These are phyloP conservation scores for Sporothrix dimorphospora DNA, from an alignment of 2,329 filamentous ascomycete species.

Conservation along the genomic window DNA sequence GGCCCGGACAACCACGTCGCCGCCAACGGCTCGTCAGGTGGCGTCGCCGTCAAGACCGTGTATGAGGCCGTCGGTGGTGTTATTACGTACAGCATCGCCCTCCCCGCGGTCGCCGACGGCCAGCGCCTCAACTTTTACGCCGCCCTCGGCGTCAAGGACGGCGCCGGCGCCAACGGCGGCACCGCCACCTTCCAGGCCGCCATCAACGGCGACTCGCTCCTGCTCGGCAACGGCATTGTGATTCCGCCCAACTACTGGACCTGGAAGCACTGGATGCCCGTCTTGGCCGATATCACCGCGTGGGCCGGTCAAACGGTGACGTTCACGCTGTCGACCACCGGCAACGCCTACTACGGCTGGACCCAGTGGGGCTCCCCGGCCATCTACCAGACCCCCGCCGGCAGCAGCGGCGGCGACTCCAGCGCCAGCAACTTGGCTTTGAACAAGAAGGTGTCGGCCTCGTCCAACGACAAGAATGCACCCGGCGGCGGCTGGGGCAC, in stretches of 20 bases:
- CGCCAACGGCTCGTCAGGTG: background rate
- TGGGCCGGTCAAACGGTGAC: constrained; percentile 17
- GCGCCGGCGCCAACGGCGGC: constrained; percentile 6
- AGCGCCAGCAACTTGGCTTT: background rate
- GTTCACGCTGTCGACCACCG: background rate
- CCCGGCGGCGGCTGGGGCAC: background rate
- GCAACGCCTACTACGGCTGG: constrained; percentile 14
- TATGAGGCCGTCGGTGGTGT: constrained; percentile 11
- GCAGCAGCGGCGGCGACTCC: background rate
- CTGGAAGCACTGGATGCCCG: constrained; percentile 20
- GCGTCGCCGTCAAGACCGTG: constrained; percentile 10
- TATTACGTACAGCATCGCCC: background rate
- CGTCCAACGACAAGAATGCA: background rate
- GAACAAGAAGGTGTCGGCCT: background rate
- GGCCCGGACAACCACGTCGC: constrained; percentile 14
- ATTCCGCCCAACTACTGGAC: constrained; percentile 19
- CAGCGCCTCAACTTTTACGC: constrained; percentile 21
- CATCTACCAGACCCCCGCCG: constrained; percentile 7
- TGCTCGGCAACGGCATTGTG: constrained; percentile 8
- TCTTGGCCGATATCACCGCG: constrained; percentile 10
- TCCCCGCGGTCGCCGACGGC: background rate
- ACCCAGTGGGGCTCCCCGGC: constrained; percentile 18
- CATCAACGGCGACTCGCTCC: background rate
- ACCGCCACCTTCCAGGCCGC: constrained; percentile 16
- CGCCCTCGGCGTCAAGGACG: constrained; percentile 16